Evolutionary conservation across 2,329 filamentous ascomycete genomes (phyloP).

Genomic region (Penicillium griseofulvum): DNA sequence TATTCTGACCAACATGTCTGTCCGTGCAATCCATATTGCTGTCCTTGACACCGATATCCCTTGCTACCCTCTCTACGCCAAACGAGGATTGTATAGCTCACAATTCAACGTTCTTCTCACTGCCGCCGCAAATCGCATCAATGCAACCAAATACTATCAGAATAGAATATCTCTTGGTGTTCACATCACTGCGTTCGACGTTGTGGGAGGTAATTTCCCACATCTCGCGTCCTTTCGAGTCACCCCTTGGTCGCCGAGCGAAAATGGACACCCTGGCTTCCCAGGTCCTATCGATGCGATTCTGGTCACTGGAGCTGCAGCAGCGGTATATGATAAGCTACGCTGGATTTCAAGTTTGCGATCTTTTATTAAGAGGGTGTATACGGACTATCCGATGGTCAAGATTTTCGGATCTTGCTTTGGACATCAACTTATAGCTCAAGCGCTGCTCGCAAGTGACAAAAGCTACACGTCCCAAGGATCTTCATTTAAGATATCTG

Average conservation of each 20-base stretch:
- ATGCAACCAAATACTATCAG: background rate
- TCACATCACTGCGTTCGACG: slow-evolving; percentile 30
- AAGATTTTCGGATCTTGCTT: slow-evolving; percentile 29
- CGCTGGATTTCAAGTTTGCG: slow-evolving; percentile 21
- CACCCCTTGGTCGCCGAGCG: background rate
- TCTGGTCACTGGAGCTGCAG: slow-evolving; percentile 25
- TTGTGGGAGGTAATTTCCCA: slow-evolving; percentile 25
- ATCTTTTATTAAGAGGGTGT: slow-evolving; percentile 20
- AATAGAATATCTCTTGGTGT: slow-evolving; percentile 10
- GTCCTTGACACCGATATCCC: slow-evolving; percentile 35
- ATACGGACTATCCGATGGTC: slow-evolving; percentile 19
- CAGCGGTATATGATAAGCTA: slow-evolving; percentile 18
- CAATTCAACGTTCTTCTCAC: slow-evolving; percentile 31
- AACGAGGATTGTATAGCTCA: slow-evolving; percentile 32
- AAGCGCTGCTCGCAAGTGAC: slow-evolving; percentile 17
- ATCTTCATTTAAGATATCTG: slow-evolving; percentile 5
- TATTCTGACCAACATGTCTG: background rate
- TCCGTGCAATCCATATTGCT: slow-evolving; percentile 28
- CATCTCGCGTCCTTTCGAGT: slow-evolving; percentile 20
- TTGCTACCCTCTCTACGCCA: slow-evolving; percentile 26
- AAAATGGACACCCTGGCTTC: background rate
- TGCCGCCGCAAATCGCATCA: slow-evolving; percentile 26
- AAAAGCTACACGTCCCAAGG: background rate
- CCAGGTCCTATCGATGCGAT: slow-evolving; percentile 22
- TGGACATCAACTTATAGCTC: slow-evolving; percentile 28